Evolutionary conservation across 306 rosid genomes (phyloP), one percentile per base, ranked within the genome.

Genomic region (Herpetospermum pedunculosum): DNA sequence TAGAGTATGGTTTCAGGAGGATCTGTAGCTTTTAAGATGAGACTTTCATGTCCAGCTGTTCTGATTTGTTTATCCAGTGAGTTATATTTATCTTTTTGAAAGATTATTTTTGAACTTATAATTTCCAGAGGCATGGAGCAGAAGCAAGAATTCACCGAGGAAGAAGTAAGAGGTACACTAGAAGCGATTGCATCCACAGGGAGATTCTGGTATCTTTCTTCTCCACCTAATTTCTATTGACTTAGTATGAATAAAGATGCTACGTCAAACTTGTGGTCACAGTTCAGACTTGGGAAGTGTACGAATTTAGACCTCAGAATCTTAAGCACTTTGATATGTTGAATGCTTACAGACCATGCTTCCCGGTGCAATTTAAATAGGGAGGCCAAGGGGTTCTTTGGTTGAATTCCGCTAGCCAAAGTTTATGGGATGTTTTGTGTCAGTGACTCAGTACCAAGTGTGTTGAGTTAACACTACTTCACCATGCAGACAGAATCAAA

Each of bases 111-210:
- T 65, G n/a, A 41, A 53, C 48, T 72, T 85, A 76, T 57, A 53
- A 68, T 74, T 80, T 47, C 41, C 73, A 87, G 91, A 59, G 77
- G 43, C n/a, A 35, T 41, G 15, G 80, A 50, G 71, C 71, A 35
- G 9, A 77, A 80, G 72, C 21, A 16, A 18, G 84, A 76, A 76
- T 15, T 80, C 78, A 43, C 62, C 12, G 83, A 74, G 21, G 82
- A 76, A 63, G 88, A 84, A 80, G 76, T 75, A 60, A 77, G 80
- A 80, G 76, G 76, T 32, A 58, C 78, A 47, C 57, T 84, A 28
- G 84, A 76, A 72, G 85, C 77, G 40, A 84, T 87, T 76, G 91
- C 91, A 80, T 87, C 91, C 77, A 76, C 87, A 0, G 87, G 91
- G 55, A 84, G 80, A 75, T 87, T 80, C 62, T 87, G 88, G 91